Percentiles rank a stretch among this genome's conserved stretches.
Conservation (phyloP, 2,329 filamentous ascomycete genomes). For the Calonectria pseudoturangicola region DNA sequence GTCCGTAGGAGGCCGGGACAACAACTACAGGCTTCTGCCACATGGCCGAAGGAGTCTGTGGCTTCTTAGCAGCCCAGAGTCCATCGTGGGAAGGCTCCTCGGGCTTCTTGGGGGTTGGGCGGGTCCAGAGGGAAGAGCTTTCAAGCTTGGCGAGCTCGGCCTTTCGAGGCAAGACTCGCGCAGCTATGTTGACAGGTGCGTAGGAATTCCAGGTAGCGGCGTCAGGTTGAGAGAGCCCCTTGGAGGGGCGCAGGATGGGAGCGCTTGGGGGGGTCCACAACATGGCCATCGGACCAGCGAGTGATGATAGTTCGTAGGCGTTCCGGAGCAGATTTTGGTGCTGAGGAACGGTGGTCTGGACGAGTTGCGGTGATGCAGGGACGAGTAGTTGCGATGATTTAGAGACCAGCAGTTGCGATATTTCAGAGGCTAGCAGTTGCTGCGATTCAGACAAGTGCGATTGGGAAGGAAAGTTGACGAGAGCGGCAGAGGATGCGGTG, state of each 20-base stretch:
- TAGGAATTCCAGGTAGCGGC: constrained; percentile 61
- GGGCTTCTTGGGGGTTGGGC: constrained; percentile 46
- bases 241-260: constrained; percentile 47
- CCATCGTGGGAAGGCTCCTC: constrained; percentile 44
- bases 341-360: constrained; percentile 38
- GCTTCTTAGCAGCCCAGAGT: constrained; percentile 50
- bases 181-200: constrained; percentile 50
- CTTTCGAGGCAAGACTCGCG: constrained; percentile 56
- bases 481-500: constrained; percentile 38
- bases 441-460: constrained; percentile 39
- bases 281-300: constrained; percentile 50
- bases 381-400: constrained; percentile 28
- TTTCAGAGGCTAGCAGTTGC: neutral
- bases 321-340: constrained; percentile 36
- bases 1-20: constrained; percentile 49
- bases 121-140: constrained; percentile 62
- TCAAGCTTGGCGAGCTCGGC: constrained; percentile 58
- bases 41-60: constrained; percentile 46
- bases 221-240: constrained; percentile 62
- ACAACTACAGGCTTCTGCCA: constrained; percentile 47
- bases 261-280: constrained; percentile 51
- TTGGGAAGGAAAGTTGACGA: constrained; percentile 19
- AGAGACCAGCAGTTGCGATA: constrained; percentile 9
- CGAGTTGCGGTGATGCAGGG: constrained; percentile 19
- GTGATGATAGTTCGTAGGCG: constrained; percentile 22